Conservation (phyloP, 176 grass and related monocot genomes). For the Cenchrus purpureus region DNA sequence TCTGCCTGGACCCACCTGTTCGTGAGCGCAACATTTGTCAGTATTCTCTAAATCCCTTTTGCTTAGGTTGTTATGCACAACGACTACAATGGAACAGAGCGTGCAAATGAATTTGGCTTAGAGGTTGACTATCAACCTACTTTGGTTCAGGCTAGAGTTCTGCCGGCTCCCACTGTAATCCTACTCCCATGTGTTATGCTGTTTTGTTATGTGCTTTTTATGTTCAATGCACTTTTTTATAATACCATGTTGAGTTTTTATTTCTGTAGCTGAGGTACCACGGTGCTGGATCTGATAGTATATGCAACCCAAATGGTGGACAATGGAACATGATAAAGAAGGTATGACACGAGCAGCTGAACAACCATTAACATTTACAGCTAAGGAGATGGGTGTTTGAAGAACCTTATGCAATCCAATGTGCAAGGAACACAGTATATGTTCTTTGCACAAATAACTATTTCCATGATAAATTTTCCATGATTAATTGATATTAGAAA, state of each 20-base stretch:
- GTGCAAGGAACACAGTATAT: neutral
- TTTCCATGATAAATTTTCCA: neutral
- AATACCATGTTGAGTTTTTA: neutral
- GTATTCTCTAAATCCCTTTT: conserved; percentile 27
- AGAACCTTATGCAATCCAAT: neutral
- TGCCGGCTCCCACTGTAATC: conserved; percentile 55
- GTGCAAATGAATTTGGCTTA: conserved; percentile 74
- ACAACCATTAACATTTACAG: neutral
- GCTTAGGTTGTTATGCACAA: conserved; percentile 52
- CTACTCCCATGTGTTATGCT: neutral
- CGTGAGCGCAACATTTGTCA: conserved; percentile 43
- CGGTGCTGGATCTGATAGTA: conserved; percentile 42
- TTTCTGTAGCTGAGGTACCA: conserved; percentile 62
- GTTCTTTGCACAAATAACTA: neutral
- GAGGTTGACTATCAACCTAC: conserved; percentile 53
- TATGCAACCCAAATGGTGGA: conserved; percentile 38
- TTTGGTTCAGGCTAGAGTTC: conserved; percentile 57
- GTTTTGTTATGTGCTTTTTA: neutral
- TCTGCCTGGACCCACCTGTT: conserved; percentile 41
- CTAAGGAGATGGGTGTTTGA: neutral
- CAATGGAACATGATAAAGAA: conserved; percentile 60
- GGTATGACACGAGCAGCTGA: conserved; percentile 41
- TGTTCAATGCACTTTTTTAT: neutral
- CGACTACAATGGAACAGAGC: conserved; percentile 49
- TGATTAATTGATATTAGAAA: neutral